Conservation (phyloP, 345 rosid genomes). For the Lumnitzera littorea region DNA sequence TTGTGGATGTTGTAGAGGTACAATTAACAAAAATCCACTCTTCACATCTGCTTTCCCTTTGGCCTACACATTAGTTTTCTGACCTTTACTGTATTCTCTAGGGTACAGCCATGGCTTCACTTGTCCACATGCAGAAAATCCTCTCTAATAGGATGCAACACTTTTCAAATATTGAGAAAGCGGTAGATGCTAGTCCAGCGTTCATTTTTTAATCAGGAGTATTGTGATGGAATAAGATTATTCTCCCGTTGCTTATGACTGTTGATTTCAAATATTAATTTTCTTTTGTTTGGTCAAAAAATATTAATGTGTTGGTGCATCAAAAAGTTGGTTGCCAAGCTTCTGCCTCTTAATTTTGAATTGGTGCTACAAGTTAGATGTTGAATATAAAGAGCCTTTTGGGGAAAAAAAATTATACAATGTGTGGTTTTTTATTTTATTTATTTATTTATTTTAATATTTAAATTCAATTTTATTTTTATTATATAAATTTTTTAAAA, state of each 20-base stretch:
- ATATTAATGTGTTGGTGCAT: background rate
- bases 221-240: background rate
- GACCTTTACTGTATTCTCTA: slow-evolving; percentile 18
- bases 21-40: slow-evolving; percentile 11
- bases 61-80: slow-evolving; percentile 7
- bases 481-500: background rate
- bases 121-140: slow-evolving; percentile 91
- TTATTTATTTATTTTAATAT: background rate
- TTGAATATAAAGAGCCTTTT: no score
- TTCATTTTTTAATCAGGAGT: background rate
- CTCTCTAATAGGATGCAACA: slow-evolving; percentile 84
- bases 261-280: background rate
- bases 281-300: no score
- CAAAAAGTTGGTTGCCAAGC: background rate
- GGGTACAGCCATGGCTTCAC: slow-evolving; percentile 95
- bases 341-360: no score
- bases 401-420: background rate
- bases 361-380: background rate
- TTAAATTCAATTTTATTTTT: background rate
- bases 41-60: slow-evolving; percentile 11
- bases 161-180: slow-evolving; percentile 79
- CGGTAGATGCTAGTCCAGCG: slow-evolving; percentile 34
- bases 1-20: slow-evolving; percentile 98
- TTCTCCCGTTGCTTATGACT: background rate
- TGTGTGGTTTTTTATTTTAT: background rate